Evolutionary conservation across 192 early-diverging fungal genomes (phyloP).

Genomic region (Entomortierella beljakovae): DNA sequence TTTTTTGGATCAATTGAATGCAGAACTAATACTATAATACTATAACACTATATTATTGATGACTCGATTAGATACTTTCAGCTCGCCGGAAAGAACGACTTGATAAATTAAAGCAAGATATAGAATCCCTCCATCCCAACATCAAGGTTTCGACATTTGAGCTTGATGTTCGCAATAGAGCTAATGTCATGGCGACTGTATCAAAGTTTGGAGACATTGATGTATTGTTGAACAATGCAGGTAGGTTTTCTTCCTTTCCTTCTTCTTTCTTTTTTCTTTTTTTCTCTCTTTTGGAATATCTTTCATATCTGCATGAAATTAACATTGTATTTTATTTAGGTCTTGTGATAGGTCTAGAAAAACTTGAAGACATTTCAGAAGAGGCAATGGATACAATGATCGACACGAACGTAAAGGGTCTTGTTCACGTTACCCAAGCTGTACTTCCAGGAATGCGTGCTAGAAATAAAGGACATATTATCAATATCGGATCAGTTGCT

Average conservation of each 20-base stretch:
- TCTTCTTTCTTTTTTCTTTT: not conserved
- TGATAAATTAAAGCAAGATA: conserved; percentile 62
- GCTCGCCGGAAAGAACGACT: conserved; percentile 77
- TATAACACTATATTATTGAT: no score
- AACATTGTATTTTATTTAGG: conserved; percentile 37
- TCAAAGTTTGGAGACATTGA: conserved; percentile 71
- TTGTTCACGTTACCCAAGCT: conserved; percentile 84
- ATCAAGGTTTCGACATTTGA: conserved; percentile 70
- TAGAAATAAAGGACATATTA: conserved; percentile 77
- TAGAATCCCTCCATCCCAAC: conserved; percentile 57
- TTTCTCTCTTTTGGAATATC: not conserved
- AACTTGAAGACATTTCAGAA: conserved; percentile 67
- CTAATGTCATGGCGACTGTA: conserved; percentile 68
- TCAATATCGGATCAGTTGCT: conserved; percentile 87
- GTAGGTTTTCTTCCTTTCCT: conserved; percentile 18
- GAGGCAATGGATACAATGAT: conserved; percentile 82
- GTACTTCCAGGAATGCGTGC: conserved; percentile 83
- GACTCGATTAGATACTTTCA: conserved; percentile 57
- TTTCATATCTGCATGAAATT: not conserved
- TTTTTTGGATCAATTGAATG: no score
- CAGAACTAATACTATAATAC: no score
- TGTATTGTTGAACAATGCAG: conserved; percentile 93
- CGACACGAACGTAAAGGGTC: conserved; percentile 92
- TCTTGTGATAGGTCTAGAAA: conserved; percentile 78
- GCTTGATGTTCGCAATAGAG: conserved; percentile 78